Percentiles rank a stretch among this genome's conserved stretches.
phyloP scores from a whole-genome alignment of 116 monocot species.

The Papilionanthe hybrid region DNA sequence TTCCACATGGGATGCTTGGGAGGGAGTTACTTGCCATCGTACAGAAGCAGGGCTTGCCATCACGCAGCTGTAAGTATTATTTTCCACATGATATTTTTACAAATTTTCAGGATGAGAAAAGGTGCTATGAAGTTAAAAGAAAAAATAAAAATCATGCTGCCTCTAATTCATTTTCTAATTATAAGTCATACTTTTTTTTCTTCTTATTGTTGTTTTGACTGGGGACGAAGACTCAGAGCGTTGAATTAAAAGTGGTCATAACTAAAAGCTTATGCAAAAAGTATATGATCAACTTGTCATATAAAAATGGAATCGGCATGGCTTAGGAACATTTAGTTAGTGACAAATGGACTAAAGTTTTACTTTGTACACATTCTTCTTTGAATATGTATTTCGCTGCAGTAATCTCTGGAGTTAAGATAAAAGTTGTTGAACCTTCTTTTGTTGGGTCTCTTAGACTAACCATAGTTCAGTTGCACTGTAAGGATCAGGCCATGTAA shows the following conservation, averaged over 20 bases:
- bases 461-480: not conserved
- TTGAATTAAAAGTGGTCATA: not conserved
- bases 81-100: not conserved
- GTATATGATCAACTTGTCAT: not conserved
- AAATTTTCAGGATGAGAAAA: not conserved
- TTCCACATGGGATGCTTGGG: constrained; percentile 95
- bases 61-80: constrained; percentile 69
- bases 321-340: not conserved
- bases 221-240: not conserved
- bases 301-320: not conserved
- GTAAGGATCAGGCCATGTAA: not conserved
- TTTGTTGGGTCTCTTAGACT: not conserved
- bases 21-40: constrained; percentile 89
- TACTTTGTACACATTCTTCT: not conserved
- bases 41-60: constrained; percentile 64
- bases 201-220: not conserved
- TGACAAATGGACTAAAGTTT: not conserved
- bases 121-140: not conserved
- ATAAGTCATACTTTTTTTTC: not conserved
- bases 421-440: not conserved
- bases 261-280: not conserved
- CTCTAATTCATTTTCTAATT: not conserved
- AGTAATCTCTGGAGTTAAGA: not conserved
- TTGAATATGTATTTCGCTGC: not conserved
- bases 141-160: not conserved